Evolutionary conservation across 2,329 filamentous ascomycete species (phyloP), one percentile per base, ranked within the genome.

Genomic region (Claviceps paspali): DNA sequence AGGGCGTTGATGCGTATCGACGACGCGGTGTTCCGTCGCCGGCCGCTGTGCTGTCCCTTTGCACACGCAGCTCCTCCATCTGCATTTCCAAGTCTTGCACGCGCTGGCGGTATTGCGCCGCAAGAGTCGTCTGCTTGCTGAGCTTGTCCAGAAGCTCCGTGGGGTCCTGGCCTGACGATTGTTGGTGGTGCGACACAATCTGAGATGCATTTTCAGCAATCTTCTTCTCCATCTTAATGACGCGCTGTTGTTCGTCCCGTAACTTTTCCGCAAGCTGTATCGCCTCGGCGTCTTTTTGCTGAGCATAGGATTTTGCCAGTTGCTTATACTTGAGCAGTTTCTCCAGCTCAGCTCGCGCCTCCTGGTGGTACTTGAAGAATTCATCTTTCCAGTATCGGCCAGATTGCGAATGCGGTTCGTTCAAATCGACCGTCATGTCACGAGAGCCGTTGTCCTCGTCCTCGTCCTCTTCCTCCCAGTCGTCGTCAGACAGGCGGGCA

Each of bases 361-460:
- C 79, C 31, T 73, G 66, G 34, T 82, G 76, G 50, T 87, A 88
- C 38, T 67, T 70, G 46, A 83, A 70, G 48, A 82, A 87, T 50
- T 85, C 73, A 18, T 73, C 68, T 57, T 87, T 87, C 82, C 82
- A 88, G 56, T 82, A 86, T 48, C 71, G 76, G 6, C 81, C 82
- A 4, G 81, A 85, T 41, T 79, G 71, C 2, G 81, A 84, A 44
- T 76, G 72, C 6, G 82, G 82, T 48, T 83, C 76, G 43, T 79
- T 79, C 34, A 84, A 60, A 48, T 86, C 81, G 33, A 78, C 59
- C 0, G 80, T 84, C 39, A 76, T 60, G 47, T 85, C 79, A 38
- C 68, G 64, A 36, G 73, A 69, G 46, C 59, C 61, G 24, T 58
- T 52, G 27, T 59, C 57, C 12, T 62, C 60, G 4, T 62, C 21